These are phyloP conservation scores for Acidomyces sp. DNA, from an alignment of 495 filamentous ascomycete species.

Conservation along the genomic window DNA sequence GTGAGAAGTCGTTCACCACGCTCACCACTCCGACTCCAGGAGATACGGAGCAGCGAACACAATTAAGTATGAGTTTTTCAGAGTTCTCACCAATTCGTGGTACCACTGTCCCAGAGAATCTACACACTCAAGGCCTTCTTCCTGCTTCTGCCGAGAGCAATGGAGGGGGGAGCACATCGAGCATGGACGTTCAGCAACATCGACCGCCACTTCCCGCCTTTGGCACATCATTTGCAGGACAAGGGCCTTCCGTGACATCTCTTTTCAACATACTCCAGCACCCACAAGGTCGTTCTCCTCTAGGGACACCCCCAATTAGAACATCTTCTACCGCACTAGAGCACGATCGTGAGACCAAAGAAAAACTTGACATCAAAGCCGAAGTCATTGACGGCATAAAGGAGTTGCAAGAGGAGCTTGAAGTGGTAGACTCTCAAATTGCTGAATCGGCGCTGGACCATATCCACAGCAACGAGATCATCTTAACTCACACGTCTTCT, in stretches of 20 bases:
- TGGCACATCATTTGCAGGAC: constrained; percentile 41
- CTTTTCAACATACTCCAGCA: constrained; percentile 77
- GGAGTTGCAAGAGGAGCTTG: constrained; percentile 84
- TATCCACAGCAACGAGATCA: constrained; percentile 79
- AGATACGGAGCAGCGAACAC: constrained; percentile 26
- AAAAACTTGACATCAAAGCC: constrained; percentile 51
- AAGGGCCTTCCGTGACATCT: constrained; percentile 39
- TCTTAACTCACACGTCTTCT: constrained; percentile 71
- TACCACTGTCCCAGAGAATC: constrained; percentile 24
- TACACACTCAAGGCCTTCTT: not conserved
- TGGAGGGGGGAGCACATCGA: constrained; percentile 9
- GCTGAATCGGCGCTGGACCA: constrained; percentile 73
- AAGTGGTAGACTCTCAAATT: constrained; percentile 79
- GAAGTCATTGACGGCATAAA: constrained; percentile 79
- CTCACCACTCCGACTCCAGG: constrained; percentile 5
- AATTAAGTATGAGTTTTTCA: constrained; percentile 27
- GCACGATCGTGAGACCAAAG: constrained; percentile 3
- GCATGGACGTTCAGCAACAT: constrained; percentile 23
- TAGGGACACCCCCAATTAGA: constrained; percentile 28
- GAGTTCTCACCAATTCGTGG: constrained; percentile 34
- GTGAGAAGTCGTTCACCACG: constrained; percentile 11
- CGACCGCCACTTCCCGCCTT: constrained; percentile 43
- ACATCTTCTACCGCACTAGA: constrained; percentile 21
- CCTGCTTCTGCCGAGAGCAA: not conserved
- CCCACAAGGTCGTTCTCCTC: constrained; percentile 28